phyloP scores from a whole-genome alignment of 768 basidiomycete species.

The Xerocomellus intermedius region DNA sequence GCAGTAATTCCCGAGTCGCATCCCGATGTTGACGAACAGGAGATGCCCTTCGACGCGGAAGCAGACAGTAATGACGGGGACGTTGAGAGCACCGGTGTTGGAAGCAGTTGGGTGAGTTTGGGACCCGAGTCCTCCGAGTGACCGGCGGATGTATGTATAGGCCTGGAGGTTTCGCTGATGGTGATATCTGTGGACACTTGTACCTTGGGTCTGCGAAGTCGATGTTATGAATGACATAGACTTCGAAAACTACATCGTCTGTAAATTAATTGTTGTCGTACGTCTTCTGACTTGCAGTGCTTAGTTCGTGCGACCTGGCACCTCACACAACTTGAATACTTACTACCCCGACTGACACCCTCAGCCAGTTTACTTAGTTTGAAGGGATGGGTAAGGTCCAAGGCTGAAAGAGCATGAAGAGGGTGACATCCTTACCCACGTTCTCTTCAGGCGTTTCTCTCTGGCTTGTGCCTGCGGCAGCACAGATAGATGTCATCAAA shows the following conservation, averaged over 20 bases:
- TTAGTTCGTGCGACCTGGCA: neutral
- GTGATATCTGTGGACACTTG: neutral
- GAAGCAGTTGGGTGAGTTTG: slow-evolving; percentile 72
- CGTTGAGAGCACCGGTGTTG: slow-evolving; percentile 48
- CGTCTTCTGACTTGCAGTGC: neutral
- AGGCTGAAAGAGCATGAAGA: neutral
- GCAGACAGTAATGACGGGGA: slow-evolving; percentile 63
- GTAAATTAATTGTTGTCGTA: slow-evolving; percentile 6
- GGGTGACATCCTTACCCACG: neutral
- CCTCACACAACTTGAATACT: neutral
- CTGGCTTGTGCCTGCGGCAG: slow-evolving; percentile 66
- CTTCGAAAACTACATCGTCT: slow-evolving; percentile 1
- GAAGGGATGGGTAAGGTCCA: slow-evolving; percentile 24
- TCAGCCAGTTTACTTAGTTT: neutral
- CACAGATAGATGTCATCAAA: slow-evolving; percentile 43
- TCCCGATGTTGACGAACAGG: slow-evolving; percentile 28
- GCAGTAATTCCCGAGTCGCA: slow-evolving; percentile 5
- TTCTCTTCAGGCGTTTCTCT: slow-evolving; percentile 50
- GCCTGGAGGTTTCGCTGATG: neutral
- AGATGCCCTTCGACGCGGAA: slow-evolving; percentile 63
- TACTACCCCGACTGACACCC: neutral
- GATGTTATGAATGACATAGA: neutral
- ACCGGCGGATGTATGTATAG: neutral
- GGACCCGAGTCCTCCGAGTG: slow-evolving; percentile 23
- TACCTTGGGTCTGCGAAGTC: neutral